These are phyloP conservation scores for Sugiyamaella novakii DNA, from an alignment of 1,139 yeast genomes.

Conservation along the genomic window DNA sequence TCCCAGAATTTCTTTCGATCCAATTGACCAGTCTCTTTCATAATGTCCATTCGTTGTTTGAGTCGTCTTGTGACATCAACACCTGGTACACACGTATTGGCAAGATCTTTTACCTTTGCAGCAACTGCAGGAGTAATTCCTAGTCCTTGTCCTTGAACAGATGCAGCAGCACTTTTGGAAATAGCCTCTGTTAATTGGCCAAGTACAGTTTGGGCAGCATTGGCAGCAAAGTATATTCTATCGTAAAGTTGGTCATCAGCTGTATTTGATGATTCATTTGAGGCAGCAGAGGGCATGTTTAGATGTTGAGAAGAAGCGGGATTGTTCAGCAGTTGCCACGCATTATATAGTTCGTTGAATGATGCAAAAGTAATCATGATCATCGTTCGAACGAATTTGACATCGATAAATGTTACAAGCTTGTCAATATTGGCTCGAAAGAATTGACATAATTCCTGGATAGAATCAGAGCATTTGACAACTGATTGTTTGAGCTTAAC, in stretches of 20 bases:
- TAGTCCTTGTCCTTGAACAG: conserved; percentile 40
- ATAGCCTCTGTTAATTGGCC: conserved; percentile 77
- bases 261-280: conserved; percentile 42
- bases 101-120: conserved; percentile 71
- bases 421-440: conserved; percentile 32
- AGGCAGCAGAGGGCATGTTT: conserved; percentile 27
- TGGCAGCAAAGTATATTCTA: conserved; percentile 71
- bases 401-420: conserved; percentile 51
- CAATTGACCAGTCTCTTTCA: conserved; percentile 50
- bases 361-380: conserved; percentile 73
- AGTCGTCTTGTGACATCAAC: conserved; percentile 77
- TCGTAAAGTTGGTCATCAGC: conserved; percentile 77
- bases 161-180: conserved; percentile 65
- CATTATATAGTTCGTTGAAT: conserved; percentile 72
- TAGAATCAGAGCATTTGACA: conserved; percentile 28
- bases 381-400: conserved; percentile 70
- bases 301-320: conserved; percentile 39
- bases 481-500: conserved; percentile 20
- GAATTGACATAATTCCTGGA: conserved; percentile 29
- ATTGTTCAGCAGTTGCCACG: conserved; percentile 54
- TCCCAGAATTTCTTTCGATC: conserved; percentile 80
- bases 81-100: conserved; percentile 75
- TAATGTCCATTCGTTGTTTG: conserved; percentile 57
- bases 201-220: conserved; percentile 77
- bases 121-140: conserved; percentile 51